Conservation (phyloP, 2,329 filamentous ascomycete genomes). For the Ophiostoma ips region DNA sequence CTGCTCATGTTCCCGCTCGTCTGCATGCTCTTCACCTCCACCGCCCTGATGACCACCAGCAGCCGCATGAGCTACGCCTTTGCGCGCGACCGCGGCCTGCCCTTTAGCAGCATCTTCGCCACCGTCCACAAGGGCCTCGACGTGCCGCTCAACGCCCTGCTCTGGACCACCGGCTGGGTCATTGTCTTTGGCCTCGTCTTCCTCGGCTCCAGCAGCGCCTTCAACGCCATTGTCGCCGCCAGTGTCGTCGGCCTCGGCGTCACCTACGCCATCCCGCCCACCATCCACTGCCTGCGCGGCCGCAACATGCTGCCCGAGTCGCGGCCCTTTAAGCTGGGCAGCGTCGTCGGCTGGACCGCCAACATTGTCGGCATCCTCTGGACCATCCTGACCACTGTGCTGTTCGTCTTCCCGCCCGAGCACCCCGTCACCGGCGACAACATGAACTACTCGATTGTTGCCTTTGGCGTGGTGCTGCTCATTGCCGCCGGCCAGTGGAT, state of each 20-base stretch:
- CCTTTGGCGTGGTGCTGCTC: slow-evolving; percentile 32
- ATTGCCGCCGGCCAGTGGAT: slow-evolving; percentile 32
- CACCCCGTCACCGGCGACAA: slow-evolving; percentile 48
- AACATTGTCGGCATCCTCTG: slow-evolving; percentile 44
- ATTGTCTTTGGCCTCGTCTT: slow-evolving; percentile 36
- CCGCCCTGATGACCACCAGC: slow-evolving; percentile 52
- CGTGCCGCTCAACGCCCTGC: slow-evolving; percentile 52
- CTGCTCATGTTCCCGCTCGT: slow-evolving; percentile 53
- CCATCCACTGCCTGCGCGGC: slow-evolving; percentile 53
- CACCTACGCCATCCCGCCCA: slow-evolving; percentile 60
- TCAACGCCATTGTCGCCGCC: slow-evolving; percentile 31
- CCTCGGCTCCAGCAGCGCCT: slow-evolving; percentile 51
- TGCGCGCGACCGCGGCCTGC: slow-evolving; percentile 52
- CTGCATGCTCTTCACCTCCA: slow-evolving; percentile 50
- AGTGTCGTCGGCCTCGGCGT: slow-evolving; percentile 45
- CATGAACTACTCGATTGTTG: slow-evolving; percentile 48
- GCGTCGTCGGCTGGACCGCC: slow-evolving; percentile 23
- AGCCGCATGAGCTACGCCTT: slow-evolving; percentile 45
- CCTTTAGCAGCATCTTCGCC: slow-evolving; percentile 44
- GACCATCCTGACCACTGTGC: slow-evolving; percentile 54
- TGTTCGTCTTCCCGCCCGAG: slow-evolving; percentile 61
- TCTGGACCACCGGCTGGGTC: slow-evolving; percentile 42
- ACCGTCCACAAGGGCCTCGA: slow-evolving; percentile 45
- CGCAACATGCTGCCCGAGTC: slow-evolving; percentile 48
- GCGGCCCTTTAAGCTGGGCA: slow-evolving; percentile 21